Evolutionary conservation across 106 monocot species (phyloP), one percentile per base, ranked within the genome.

Genomic region (Dioscorea zingiberensis): DNA sequence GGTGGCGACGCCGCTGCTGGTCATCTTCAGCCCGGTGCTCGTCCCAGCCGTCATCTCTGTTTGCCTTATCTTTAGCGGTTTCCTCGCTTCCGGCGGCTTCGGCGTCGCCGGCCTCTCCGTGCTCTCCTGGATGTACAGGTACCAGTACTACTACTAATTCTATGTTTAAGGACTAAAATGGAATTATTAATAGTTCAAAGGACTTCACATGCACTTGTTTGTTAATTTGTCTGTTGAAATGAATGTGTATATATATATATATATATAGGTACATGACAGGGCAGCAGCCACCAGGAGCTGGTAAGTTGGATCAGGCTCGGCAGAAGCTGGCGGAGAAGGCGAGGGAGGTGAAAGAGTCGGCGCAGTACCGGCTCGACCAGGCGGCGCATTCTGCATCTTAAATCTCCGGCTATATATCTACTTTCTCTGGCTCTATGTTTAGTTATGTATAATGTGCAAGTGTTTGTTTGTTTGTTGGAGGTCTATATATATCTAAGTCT

Each of bases 21-120:
- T 71, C 4, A 14, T 71, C 14, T 62, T 63, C 60, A 70, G 70
- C 48, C 70, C 70, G 8, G 60, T 70, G 27, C 62, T 71, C n/a
- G 62, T 71, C 21, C 71, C 71, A 2, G 71, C 62, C 16, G 61
- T 27, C 21, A 25, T 48, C 8, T 28, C 47, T 9, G 71, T 21
- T 21, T 18, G 17, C 8, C 29, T 70, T 23, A 48, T 44, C 5
- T 28, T 16, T 18, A 9, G 17, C n/a, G 62, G 71, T 16, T 55
- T 63, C 13, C 28, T 63, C 13, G 10, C 19, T 21, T 61, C 71
- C 12, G 71, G 71, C 0, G 71, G 71, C 21, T 49, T 63, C 47
- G 71, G 62, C 13, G 22, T 71, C 27, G 63, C 71, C 27, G 49
- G 62, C 27, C 21, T 54, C 47, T 63, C 71, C 27, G 71, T 49